Evolutionary conservation across 2,329 filamentous ascomycete genomes (phyloP), one percentile per base, ranked within the genome.

Genomic region (Aureobasidium mangrovei): DNA sequence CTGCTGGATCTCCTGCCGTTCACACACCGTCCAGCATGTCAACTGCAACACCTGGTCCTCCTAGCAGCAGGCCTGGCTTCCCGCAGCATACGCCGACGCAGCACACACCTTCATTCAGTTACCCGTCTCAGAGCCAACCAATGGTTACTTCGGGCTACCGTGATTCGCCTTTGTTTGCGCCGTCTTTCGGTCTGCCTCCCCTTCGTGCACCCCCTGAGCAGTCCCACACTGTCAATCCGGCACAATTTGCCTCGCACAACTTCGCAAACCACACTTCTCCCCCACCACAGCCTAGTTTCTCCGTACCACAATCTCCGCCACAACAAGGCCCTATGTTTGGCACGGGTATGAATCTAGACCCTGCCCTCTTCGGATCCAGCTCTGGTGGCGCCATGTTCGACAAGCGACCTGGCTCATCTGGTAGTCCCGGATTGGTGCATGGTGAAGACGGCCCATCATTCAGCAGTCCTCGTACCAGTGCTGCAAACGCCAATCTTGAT

Each of bases 401-500:
- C 46, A 65, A 64, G 42, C 64, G 65, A 45, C 65, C 65, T 18
- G 61, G 61, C 27, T 66, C 53, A 2, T 39, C 45, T 24, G 54
- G 54, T 7, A 52, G 52, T 32, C 52, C 55, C 6, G 45, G 47
- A 12, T 5, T 55, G 32, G 49, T 38, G 27, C 54, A 51, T 31
- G 18, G 28, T 8, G 33, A 46, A 8, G 40, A 27, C 7, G 36
- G 42, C 8, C 40, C 39, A 8, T 36, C 32, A 7, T 52, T 65
- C 43, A 63, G 62, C 7, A 64, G 61, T 48, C 62, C 66, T 43
- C 64, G 63, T 40, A 64, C 61, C 28, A 61, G 59, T 27, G 60
- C 59, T 8, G 62, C 60, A 26, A 60, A 62, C 46, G 63, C 49
- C 43, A 55, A 53, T 26, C 48, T 67, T 51, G 65, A 67, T 36